Percentiles rank a stretch among this genome's conserved stretches.
phyloP scores from a whole-genome alignment of 495 filamentous ascomycete genomes.

The Apodospora peruviana region DNA sequence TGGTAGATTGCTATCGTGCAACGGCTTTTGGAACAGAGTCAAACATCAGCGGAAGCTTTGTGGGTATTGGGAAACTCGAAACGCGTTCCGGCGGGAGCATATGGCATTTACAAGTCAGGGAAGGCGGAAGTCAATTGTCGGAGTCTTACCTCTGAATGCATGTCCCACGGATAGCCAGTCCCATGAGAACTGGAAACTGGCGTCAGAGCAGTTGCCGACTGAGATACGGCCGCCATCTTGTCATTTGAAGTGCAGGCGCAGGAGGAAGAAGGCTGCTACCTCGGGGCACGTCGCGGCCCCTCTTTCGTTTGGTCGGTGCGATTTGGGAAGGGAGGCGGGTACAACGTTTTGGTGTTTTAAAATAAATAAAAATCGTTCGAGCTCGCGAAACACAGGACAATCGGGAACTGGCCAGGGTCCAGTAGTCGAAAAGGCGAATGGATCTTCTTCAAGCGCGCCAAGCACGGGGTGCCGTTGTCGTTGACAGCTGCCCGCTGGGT shows the following conservation, averaged over 20 bases:
- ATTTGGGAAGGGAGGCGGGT: background rate
- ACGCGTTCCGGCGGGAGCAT: background rate
- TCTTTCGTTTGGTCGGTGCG: background rate
- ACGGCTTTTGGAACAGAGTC: conserved; percentile 8
- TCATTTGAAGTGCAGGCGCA: conserved; percentile 9
- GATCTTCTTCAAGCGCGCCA: background rate
- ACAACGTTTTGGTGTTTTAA: background rate
- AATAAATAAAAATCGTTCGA: background rate
- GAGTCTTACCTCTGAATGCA: conserved; percentile 35
- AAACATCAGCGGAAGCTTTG: conserved; percentile 1
- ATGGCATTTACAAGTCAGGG: conserved; percentile 1
- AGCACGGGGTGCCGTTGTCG: background rate
- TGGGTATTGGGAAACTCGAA: background rate
- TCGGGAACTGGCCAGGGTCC: no score
- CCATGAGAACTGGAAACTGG: conserved; percentile 49
- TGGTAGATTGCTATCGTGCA: conserved; percentile 13
- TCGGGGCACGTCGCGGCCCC: conserved; percentile 8
- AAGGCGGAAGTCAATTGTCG: background rate
- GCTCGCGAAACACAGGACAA: no score
- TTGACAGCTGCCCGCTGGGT: background rate
- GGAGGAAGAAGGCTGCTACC: background rate
- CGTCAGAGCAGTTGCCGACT: conserved; percentile 43
- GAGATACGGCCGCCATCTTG: conserved; percentile 51
- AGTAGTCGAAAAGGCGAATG: no score
- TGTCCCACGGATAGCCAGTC: conserved; percentile 46